phyloP scores from a whole-genome alignment of 2,329 filamentous ascomycete genomes.

The Fusarium sp. region DNA sequence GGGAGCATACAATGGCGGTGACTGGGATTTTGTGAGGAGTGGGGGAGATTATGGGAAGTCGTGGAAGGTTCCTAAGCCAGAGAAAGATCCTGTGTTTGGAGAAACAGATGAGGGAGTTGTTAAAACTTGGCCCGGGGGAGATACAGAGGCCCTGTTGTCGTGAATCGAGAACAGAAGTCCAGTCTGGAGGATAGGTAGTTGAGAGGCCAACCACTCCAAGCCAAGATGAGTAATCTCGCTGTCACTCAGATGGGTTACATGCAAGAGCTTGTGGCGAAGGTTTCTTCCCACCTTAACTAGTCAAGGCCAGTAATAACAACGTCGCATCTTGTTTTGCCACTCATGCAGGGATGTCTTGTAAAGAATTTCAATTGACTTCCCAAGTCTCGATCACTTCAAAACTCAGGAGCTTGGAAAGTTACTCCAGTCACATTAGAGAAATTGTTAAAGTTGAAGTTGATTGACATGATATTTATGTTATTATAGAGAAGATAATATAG shows the following conservation, averaged over 20 bases:
- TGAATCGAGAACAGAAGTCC: conserved; percentile 11
- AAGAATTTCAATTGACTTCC: too few relatives aligned
- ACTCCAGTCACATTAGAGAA: background rate
- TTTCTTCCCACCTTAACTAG: too few relatives aligned
- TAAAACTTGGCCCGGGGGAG: conserved; percentile 33
- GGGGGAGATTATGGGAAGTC: conserved; percentile 40
- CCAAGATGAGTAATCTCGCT: too few relatives aligned
- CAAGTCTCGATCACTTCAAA: too few relatives aligned
- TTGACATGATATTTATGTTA: background rate
- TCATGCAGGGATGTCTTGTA: too few relatives aligned
- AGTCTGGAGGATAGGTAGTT: background rate
- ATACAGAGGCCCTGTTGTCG: background rate
- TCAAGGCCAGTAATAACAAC: too few relatives aligned
- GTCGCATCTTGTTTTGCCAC: too few relatives aligned
- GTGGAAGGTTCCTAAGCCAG: conserved; percentile 40
- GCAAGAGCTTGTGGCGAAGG: too few relatives aligned
- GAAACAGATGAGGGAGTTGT: conserved; percentile 5
- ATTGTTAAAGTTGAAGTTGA: background rate
- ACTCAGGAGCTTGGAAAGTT: background rate
- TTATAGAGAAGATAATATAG: too few relatives aligned
- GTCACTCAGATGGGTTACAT: too few relatives aligned
- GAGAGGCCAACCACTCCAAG: too few relatives aligned
- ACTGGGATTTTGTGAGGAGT: conserved; percentile 41
- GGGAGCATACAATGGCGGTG: conserved; percentile 61
- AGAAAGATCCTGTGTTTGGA: conserved; percentile 39